Evolutionary conservation across 163 green algal species (phyloP), one percentile per base, ranked within the genome.

Genomic region (Chlamydomonas reinhardtii): DNA sequence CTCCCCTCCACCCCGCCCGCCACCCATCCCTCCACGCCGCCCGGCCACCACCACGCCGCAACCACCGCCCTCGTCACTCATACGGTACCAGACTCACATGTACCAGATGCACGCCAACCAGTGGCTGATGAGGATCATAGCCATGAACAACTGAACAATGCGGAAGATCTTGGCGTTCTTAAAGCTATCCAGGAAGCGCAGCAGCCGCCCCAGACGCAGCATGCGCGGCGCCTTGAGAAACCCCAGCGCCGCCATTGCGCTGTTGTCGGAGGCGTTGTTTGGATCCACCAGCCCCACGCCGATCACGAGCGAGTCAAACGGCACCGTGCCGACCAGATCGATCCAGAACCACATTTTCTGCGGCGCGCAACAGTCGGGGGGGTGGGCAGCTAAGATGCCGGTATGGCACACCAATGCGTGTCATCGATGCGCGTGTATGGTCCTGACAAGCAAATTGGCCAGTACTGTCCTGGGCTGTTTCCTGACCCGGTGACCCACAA

Each of bases 181-280:
- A 62, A 95, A 87, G 19, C 80, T 73, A 64, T 96, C 93, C 32
- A 96, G 76, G 86, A 94, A 91, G 14, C 91, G 86, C 65, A 96
- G 72, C 52, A 96, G 80, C 35, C 90, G 87, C 54, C 74, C 93
- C 64, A 96, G 86, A 17, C 93, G 85, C 71, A 95, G 86, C 86
- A 96, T 88, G 35, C 93, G 89, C 25, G 93, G 93, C 27, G 90
- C 93, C 81, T 93, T 91, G 12, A 94, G 88, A 48, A 94, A 91
- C 27, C 71, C 79, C 54, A 94, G 80, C 24, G 88, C 59, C 16
- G 74, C 84, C 20, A 92, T 74, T 15, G 79, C 31, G 52, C 25
- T 78, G 79, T 66, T 77, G 59, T 48, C 62, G 11, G 11, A 31
- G 5, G 20, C 14, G 32, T 43, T 27, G 72, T 29, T 31, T 0